A percentile compares a stretch with the other conserved stretches of the same genome.
Evolutionary conservation across 306 rosid genomes (phyloP).

Genomic region (Rosa multiflora): DNA sequence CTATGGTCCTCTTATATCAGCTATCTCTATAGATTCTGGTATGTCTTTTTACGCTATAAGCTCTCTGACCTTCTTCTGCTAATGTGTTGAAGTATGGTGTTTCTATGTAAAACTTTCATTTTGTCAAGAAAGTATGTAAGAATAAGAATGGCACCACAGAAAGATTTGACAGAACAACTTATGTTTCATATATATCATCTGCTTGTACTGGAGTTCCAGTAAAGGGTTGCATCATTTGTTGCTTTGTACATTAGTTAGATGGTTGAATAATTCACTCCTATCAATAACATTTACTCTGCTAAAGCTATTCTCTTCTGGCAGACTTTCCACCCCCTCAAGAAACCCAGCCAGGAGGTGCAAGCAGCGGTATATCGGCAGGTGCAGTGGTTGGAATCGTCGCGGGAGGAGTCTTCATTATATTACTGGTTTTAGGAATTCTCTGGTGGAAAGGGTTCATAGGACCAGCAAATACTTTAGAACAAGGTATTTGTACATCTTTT

Average conservation of each 20-base stretch:
- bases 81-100: not conserved
- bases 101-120: not conserved
- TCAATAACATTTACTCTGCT: not conserved
- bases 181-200: not conserved
- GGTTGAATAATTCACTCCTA: not conserved
- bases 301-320: not conserved
- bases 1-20: conserved; percentile 74
- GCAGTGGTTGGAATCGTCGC: conserved; percentile 44
- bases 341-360: not conserved
- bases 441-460: conserved; percentile 39
- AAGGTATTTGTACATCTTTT: conserved; percentile 25
- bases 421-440: conserved; percentile 26
- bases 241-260: not conserved
- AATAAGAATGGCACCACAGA: not conserved
- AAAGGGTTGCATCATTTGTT: not conserved
- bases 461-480: conserved; percentile 16
- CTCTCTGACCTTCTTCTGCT: conserved; percentile 6
- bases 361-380: conserved; percentile 19
- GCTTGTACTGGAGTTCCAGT: not conserved
- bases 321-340: conserved; percentile 36
- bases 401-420: conserved; percentile 29
- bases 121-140: not conserved
- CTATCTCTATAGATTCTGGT: conserved; percentile 52
- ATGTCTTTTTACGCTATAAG: not conserved
- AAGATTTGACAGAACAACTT: not conserved